A percentile compares a stretch with the other conserved stretches of the same genome.
These are phyloP conservation scores for Chimonanthus praecox DNA, from an alignment of 164 flowering plant species.

Conservation along the genomic window DNA sequence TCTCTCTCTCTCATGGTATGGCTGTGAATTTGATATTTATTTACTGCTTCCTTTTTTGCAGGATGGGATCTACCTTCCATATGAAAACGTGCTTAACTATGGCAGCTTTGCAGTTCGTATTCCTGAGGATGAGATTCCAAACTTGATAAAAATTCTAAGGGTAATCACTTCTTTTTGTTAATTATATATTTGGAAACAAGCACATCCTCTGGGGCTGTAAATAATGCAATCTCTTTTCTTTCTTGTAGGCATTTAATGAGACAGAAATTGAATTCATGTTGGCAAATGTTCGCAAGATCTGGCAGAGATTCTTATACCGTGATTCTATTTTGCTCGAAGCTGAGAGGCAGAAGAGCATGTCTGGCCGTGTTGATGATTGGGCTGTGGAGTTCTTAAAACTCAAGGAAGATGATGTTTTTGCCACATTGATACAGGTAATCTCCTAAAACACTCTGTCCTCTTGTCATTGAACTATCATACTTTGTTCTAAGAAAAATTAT, in stretches of 20 bases:
- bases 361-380: slow-evolving; percentile 65
- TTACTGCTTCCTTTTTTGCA: slow-evolving; percentile 16
- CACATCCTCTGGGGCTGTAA: neutral
- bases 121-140: slow-evolving; percentile 83
- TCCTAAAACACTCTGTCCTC: neutral
- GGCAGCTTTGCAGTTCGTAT: slow-evolving; percentile 90
- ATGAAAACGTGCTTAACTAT: slow-evolving; percentile 87
- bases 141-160: slow-evolving; percentile 71
- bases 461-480: neutral
- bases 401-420: slow-evolving; percentile 73
- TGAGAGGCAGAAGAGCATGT: slow-evolving; percentile 57
- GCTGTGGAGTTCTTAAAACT: slow-evolving; percentile 49
- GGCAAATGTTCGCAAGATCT: slow-evolving; percentile 70
- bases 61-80: slow-evolving; percentile 96
- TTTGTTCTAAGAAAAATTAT: no score
- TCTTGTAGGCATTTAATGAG: slow-evolving; percentile 57
- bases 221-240: neutral
- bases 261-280: slow-evolving; percentile 70
- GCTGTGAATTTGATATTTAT: neutral
- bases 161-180: slow-evolving; percentile 29
- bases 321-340: slow-evolving; percentile 89
- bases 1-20: neutral
- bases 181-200: neutral
- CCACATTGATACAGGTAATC: slow-evolving; percentile 83
- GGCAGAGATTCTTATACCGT: slow-evolving; percentile 89